Conservation (phyloP, 2,329 filamentous ascomycete genomes). For the Cadophora sp. region DNA sequence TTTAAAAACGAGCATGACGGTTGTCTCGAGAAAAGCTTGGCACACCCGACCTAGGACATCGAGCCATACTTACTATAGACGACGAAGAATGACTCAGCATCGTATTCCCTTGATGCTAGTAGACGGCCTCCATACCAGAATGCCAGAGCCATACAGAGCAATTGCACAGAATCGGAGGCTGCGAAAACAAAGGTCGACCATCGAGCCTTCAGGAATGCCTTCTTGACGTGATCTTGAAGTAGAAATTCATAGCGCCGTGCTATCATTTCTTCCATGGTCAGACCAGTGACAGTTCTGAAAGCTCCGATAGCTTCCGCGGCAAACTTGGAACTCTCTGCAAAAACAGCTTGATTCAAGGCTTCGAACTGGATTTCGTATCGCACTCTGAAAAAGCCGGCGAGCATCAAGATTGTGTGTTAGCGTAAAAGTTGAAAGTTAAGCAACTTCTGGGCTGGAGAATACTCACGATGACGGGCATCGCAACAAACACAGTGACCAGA, state of each 20-base stretch:
- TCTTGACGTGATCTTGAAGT: conserved; percentile 54
- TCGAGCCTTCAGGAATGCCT: conserved; percentile 55
- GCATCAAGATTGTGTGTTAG: conserved; percentile 39
- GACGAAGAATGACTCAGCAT: conserved; percentile 57
- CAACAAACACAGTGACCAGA: conserved; percentile 68
- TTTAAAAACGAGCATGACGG: too few relatives aligned
- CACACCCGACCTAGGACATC: too few relatives aligned
- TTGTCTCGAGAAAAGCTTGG: too few relatives aligned
- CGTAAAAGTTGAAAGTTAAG: not conserved
- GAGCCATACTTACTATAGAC: conserved; percentile 43
- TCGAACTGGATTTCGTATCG: conserved; percentile 64
- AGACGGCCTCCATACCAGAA: conserved; percentile 61
- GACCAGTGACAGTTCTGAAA: conserved; percentile 26
- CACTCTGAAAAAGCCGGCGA: conserved; percentile 53
- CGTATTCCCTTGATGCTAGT: conserved; percentile 49
- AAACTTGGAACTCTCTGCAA: conserved; percentile 67
- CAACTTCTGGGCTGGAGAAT: not conserved
- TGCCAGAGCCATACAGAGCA: conserved; percentile 63
- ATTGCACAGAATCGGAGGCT: conserved; percentile 59
- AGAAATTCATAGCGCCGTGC: conserved; percentile 54
- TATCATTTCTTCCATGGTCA: conserved; percentile 67
- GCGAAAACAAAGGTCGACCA: conserved; percentile 59
- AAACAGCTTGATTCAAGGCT: conserved; percentile 61
- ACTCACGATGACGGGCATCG: conserved; percentile 53
- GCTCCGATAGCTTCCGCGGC: conserved; percentile 67